Percentiles rank a stretch among this genome's conserved stretches.
phyloP scores from a whole-genome alignment of 805 yeast genomes.

The Wickerhamiella hasegawae region DNA sequence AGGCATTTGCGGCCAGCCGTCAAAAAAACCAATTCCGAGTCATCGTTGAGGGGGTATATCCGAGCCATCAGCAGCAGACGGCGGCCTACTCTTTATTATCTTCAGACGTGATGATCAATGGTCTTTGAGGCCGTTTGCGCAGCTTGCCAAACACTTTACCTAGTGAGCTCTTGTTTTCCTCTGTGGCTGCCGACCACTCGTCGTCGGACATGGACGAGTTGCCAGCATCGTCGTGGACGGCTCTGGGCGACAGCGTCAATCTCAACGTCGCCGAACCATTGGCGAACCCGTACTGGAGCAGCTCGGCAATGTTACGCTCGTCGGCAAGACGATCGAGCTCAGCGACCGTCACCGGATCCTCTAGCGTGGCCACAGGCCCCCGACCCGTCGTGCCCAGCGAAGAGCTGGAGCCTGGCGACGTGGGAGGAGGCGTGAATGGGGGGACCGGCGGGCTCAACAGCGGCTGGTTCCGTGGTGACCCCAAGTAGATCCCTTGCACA shows the following conservation, averaged over 20 bases:
- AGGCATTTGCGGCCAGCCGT: no score
- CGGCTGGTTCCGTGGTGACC: constrained; percentile 3
- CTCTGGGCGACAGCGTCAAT: constrained; percentile 3
- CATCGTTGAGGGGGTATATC: no score
- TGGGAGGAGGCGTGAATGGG: not conserved
- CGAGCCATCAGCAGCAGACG: no score
- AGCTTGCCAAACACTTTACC: constrained; percentile 1
- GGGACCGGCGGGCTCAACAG: not conserved
- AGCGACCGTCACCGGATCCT: not conserved
- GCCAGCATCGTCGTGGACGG: not conserved
- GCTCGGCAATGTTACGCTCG: constrained; percentile 4
- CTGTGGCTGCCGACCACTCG: not conserved
- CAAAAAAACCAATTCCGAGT: no score
- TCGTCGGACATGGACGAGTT: not conserved
- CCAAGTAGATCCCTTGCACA: constrained; percentile 2
- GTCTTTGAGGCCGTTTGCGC: not conserved
- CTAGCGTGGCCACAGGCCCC: not conserved
- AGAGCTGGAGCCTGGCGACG: not conserved
- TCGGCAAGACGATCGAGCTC: constrained; percentile 6
- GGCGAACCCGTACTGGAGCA: constrained; percentile 3
- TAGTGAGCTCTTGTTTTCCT: not conserved
- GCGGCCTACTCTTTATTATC: not conserved
- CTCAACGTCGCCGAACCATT: constrained; percentile 4
- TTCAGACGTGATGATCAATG: not conserved
- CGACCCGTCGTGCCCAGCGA: not conserved